Conservation (phyloP, 495 filamentous ascomycete species). For the Neurospora intermedia region DNA sequence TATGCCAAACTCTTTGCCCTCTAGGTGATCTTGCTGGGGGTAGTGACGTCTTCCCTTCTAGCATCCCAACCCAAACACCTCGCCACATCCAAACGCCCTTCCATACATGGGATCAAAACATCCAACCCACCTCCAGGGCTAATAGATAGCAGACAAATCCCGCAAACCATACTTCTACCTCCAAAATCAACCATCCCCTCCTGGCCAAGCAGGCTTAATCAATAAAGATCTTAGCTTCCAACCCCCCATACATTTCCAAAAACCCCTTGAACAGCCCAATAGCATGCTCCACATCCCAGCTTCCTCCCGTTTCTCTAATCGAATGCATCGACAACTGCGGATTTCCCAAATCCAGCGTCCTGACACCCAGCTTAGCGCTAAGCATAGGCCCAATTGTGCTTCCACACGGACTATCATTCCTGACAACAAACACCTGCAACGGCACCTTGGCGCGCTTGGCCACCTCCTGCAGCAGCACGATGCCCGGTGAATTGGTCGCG, state of each 20-base stretch:
- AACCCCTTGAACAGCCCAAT: constrained; percentile 82
- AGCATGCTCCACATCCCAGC: constrained; percentile 78
- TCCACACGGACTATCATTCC: constrained; percentile 89
- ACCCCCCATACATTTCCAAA: constrained; percentile 66
- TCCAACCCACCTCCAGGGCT: not conserved
- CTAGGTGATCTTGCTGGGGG: not conserved
- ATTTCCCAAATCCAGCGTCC: constrained; percentile 90
- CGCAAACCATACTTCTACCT: not conserved
- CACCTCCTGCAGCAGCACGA: constrained; percentile 80
- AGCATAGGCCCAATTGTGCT: constrained; percentile 97
- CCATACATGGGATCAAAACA: not conserved
- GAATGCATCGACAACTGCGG: constrained; percentile 97
- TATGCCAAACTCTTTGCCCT: not conserved
- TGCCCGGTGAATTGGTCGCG: constrained; percentile 90
- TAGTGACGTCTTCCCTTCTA: not conserved
- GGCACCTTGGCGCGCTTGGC: constrained; percentile 62
- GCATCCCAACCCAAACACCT: not conserved
- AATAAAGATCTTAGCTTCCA: constrained; percentile 72
- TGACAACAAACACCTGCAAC: constrained; percentile 89
- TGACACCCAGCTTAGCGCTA: constrained; percentile 67
- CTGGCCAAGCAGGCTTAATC: constrained; percentile 35
- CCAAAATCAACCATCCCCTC: not conserved
- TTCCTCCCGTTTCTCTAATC: constrained; percentile 84
- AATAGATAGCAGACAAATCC: not conserved
- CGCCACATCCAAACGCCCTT: not conserved